These are phyloP conservation scores for Boeremia lycopersici DNA, from an alignment of 2,329 filamentous ascomycete species.

Conservation along the genomic window DNA sequence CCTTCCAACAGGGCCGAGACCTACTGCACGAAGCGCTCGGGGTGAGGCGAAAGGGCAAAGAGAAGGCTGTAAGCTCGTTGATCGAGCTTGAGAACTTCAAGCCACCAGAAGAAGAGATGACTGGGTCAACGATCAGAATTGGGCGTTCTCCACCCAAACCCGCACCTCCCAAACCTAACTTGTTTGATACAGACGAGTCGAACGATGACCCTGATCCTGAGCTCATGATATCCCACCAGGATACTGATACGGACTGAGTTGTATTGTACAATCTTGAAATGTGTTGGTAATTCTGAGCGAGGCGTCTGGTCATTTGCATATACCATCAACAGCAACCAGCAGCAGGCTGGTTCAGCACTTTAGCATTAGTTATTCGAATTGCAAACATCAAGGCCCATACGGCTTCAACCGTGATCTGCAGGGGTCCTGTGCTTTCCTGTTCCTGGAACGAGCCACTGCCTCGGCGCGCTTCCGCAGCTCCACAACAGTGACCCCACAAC, in stretches of 20 bases:
- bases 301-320: not conserved
- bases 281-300: not conserved
- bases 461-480: conserved; percentile 5
- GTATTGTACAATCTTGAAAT: not conserved
- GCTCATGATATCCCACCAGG: conserved; percentile 55
- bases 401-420: not conserved
- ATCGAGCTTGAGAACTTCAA: conserved; percentile 28
- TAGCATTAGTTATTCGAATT: not conserved
- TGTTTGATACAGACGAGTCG: conserved; percentile 51
- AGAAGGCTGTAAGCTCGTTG: conserved; percentile 28
- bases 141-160: conserved; percentile 36
- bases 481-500: conserved; percentile 2
- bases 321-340: too few relatives aligned
- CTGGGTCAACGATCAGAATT: conserved; percentile 40
- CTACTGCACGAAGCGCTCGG: conserved; percentile 57
- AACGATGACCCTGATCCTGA: conserved; percentile 56
- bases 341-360: not conserved
- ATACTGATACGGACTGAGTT: conserved; percentile 46
- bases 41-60: conserved; percentile 35
- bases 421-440: not conserved
- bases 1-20: conserved; percentile 65
- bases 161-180: conserved; percentile 35
- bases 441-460: conserved; percentile 2
- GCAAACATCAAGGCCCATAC: not conserved
- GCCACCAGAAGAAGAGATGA: conserved; percentile 38